Base-by-base conservation (phyloP, 257 asterid species). In the Salvia rosmarinus region DNA sequence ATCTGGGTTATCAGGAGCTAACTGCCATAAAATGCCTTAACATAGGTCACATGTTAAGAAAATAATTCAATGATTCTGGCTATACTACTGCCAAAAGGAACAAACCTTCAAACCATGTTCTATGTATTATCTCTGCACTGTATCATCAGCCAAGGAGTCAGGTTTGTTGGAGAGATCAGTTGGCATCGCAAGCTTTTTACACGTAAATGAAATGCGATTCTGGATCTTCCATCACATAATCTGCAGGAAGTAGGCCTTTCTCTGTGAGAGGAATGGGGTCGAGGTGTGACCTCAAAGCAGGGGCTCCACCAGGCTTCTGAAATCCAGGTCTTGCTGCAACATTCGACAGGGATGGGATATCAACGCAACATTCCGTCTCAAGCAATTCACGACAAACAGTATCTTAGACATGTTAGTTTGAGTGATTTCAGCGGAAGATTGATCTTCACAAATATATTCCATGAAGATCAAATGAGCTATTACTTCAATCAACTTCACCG, bases 241-340 rank as follows among this genome's bases (percentile, higher is more conserved):
- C 90, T 14, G 83, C 81, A 16, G 90, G 92, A 69, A 94, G 96
- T 58, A 80, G 85, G 34, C 99, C 99, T 77, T 82, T 82, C 76
- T 89, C 97, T 9, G 92, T 84, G 62, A 83, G 57, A 46, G 88
- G 87, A 66, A 91, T 77, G 21, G 97, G 95, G 75, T 90, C 92
- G 70, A 86, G 68, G 83, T 73, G 77, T 34, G 92, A 79, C 61
- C 74, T 80, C 37, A 76, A 68, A 30, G 83, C 59, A 51, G 85
- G 57, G 19, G 91, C 77, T 74, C 82, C 88, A 35, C 67, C 79
- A 17, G 81, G 88, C 80, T 78, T 85, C 73, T 87, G 86, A 84
- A 90, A 90, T 75, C 97, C 98, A 72, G 97, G 98, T 80, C 85
- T 86, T 75, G 98, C 98, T 93, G 96, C 90, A 82, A 74, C 79